phyloP scores from a whole-genome alignment of 192 early-diverging fungal genomes.

The Dispira parvispora region DNA sequence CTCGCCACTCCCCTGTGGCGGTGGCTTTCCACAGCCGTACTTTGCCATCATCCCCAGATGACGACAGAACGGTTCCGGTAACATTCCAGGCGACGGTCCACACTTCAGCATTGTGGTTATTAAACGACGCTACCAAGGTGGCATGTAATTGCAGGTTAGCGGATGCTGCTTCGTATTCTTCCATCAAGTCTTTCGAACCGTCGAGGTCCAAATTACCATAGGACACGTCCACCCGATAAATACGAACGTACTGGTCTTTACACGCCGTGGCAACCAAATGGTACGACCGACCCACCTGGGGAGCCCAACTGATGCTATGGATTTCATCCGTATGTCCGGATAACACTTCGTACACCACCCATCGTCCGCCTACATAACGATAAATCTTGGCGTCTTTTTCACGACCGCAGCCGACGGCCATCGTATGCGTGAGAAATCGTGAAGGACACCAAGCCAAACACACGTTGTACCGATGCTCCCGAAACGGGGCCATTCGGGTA shows the following conservation, averaged over 20 bases:
- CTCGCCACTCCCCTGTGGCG: constrained; percentile 6
- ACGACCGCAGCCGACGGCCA: constrained; percentile 8
- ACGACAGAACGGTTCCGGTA: constrained; percentile 59
- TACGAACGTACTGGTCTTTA: constrained; percentile 24
- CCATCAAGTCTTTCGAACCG: constrained; percentile 1
- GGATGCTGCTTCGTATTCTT: not conserved
- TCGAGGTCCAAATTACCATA: not conserved
- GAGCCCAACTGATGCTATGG: constrained; percentile 52
- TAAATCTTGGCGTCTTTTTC: constrained; percentile 9
- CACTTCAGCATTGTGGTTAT: constrained; percentile 49
- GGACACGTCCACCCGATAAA: constrained; percentile 14
- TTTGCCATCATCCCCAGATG: constrained; percentile 68
- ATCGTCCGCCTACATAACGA: constrained; percentile 22
- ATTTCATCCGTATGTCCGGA: constrained; percentile 42
- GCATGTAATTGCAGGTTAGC: constrained; percentile 23
- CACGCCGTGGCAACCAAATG: constrained; percentile 29
- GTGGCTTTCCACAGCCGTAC: constrained; percentile 56
- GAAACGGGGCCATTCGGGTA: not conserved
- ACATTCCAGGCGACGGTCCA: constrained; percentile 82
- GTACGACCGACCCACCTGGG: constrained; percentile 46
- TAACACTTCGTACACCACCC: constrained; percentile 40
- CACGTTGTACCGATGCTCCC: not conserved
- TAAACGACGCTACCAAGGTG: constrained; percentile 34
- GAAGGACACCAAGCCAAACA: constrained; percentile 7
- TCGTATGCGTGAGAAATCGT: constrained; percentile 1